A percentile compares a stretch with the other conserved stretches of the same genome.
Conservation (phyloP, 805 yeast species). For the Zygosaccharomyces siamensis region DNA sequence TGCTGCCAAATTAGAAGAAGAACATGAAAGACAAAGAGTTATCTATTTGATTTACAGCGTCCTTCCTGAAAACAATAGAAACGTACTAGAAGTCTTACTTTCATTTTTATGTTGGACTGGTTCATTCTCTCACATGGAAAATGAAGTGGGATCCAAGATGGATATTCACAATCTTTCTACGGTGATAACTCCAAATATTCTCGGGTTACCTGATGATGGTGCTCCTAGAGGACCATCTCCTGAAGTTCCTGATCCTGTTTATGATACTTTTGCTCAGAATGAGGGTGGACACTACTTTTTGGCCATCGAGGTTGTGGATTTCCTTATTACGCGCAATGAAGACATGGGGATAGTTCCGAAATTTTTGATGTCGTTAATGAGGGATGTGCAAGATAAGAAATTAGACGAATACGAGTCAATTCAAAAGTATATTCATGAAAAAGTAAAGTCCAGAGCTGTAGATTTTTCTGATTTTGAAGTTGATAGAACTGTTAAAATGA, state of each 20-base stretch:
- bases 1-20: conserved; percentile 52
- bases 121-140: conserved; percentile 88
- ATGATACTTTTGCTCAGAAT: conserved; percentile 39
- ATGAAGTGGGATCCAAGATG: conserved; percentile 90
- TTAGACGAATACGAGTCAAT: conserved; percentile 19
- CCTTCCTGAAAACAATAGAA: conserved; percentile 78
- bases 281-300: conserved; percentile 72
- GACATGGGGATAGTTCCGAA: conserved; percentile 73
- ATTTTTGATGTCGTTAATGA: conserved; percentile 50
- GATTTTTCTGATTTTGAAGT: conserved; percentile 29
- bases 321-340: conserved; percentile 74
- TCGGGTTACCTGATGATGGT: conserved; percentile 41
- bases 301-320: conserved; percentile 86
- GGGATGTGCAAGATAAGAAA: conserved; percentile 27
- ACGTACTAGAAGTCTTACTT: conserved; percentile 77
- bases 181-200: conserved; percentile 87
- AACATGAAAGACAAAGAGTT: conserved; percentile 44
- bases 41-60: conserved; percentile 65
- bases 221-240: conserved; percentile 28
- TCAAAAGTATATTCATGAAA: conserved; percentile 14
- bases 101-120: conserved; percentile 93
- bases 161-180: conserved; percentile 93
- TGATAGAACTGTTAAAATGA: conserved; percentile 22
- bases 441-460: conserved; percentile 13
- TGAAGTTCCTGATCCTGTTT: conserved; percentile 30